phyloP scores from a whole-genome alignment of 2,329 filamentous ascomycete species.

The Microdochium trichocladiopsis region DNA sequence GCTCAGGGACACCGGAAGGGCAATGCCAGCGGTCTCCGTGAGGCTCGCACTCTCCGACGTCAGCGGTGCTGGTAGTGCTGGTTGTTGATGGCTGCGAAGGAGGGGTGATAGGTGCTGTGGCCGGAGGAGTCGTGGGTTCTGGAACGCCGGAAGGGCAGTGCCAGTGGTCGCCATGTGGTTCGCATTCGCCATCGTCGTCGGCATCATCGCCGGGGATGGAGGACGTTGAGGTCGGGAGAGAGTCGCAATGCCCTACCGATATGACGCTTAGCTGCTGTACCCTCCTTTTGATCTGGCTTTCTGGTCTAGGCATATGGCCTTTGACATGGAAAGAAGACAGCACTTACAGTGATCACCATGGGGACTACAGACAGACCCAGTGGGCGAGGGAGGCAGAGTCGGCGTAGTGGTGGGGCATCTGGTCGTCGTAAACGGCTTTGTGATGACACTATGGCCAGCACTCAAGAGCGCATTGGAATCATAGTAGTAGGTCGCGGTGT shows the following conservation, averaged over 20 bases:
- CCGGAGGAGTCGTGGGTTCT: not conserved
- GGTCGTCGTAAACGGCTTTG: slow-evolving; percentile 3
- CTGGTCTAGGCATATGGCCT: not conserved
- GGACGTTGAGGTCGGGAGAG: slow-evolving; percentile 3
- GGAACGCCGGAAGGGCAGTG: not conserved
- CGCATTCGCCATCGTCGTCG: not conserved
- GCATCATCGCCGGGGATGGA: not conserved
- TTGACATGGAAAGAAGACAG: no score
- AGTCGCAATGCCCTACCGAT: slow-evolving; percentile 5
- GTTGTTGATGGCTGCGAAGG: no score
- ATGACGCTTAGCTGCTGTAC: not conserved
- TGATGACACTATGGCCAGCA: slow-evolving; percentile 12
- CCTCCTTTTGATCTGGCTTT: not conserved
- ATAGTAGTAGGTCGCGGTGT: slow-evolving; percentile 13
- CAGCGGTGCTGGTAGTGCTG: no score
- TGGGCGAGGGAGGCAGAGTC: slow-evolving; percentile 6
- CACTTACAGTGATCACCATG: slow-evolving; percentile 8
- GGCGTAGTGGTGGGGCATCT: slow-evolving; percentile 4
- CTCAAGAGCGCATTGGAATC: slow-evolving; percentile 10
- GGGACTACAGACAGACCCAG: slow-evolving; percentile 5
- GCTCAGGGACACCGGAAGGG: not conserved
- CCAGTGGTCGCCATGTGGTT: no score
- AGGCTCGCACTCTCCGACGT: not conserved
- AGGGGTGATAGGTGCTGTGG: no score
- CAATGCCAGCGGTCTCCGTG: not conserved